Evolutionary conservation across 257 asterid genomes (phyloP).

Genomic region (Cinchona pubescens): DNA sequence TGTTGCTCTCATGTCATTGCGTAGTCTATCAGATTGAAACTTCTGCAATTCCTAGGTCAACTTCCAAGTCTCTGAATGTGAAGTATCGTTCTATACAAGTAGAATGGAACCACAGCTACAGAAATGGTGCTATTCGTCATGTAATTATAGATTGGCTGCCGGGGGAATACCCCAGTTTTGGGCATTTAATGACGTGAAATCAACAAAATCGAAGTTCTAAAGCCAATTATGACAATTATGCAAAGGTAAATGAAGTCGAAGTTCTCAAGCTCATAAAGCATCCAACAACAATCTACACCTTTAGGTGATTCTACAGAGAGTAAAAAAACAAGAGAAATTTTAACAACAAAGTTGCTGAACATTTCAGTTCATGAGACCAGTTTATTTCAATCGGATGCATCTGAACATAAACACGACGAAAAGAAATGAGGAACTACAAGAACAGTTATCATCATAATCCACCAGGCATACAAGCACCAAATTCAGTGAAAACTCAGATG

Average conservation of each 20-base stretch:
- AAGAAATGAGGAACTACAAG: conserved; percentile 6
- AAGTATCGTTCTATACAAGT: background rate
- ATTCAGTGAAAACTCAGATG: background rate
- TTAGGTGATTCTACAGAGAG: background rate
- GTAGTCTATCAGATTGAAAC: background rate
- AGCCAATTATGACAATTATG: background rate
- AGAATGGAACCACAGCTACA: background rate
- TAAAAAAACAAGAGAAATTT: background rate
- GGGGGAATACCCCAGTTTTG: too few species aligned
- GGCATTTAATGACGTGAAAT: too few species aligned
- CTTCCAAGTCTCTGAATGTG: background rate
- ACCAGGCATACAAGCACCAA: conserved; percentile 1
- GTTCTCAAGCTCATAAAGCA: too few species aligned
- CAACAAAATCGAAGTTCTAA: background rate
- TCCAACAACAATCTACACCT: background rate
- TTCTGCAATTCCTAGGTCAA: background rate
- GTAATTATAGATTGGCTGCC: background rate
- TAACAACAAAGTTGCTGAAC: background rate
- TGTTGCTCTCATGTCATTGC: background rate
- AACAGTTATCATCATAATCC: conserved; percentile 9
- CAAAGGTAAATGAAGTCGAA: background rate
- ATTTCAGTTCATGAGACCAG: conserved; percentile 4
- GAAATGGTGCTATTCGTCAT: background rate
- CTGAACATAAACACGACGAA: background rate
- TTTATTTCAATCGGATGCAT: conserved; percentile 17